Evolutionary conservation across 75 land plant species (phyloP).

Genomic region (Pinus albicaulis): DNA sequence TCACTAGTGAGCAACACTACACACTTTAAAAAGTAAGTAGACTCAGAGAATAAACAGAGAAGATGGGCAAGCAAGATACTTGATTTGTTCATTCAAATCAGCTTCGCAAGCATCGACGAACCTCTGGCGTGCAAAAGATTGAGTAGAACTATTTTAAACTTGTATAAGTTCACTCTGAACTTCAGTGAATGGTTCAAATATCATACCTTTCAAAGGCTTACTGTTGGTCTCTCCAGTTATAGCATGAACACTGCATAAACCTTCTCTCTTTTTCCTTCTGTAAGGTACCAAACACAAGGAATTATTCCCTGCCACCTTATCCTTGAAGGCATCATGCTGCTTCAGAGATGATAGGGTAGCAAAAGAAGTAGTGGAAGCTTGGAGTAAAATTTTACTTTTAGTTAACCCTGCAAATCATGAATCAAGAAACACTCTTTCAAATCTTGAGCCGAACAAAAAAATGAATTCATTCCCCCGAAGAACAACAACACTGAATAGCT

Average conservation of each 20-base stretch:
- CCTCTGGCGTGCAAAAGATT: slow-evolving; percentile 81
- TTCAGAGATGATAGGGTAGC: too few species aligned
- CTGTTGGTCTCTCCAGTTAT: too few species aligned
- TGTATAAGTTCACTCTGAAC: slow-evolving; percentile 72
- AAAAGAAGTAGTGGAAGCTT: too few species aligned
- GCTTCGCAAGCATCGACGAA: slow-evolving; percentile 66
- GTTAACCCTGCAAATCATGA: background rate
- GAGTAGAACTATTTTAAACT: slow-evolving; percentile 47
- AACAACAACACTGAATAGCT: background rate
- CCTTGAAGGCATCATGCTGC: background rate
- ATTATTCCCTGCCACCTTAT: too few species aligned
- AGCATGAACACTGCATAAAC: too few species aligned
- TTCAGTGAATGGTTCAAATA: slow-evolving; percentile 89
- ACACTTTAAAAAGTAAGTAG: background rate
- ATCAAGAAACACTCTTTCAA: background rate
- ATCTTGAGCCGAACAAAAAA: background rate
- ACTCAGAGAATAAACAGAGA: slow-evolving; percentile 9
- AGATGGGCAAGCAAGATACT: slow-evolving; percentile 12
- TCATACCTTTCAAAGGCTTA: slow-evolving; percentile 7
- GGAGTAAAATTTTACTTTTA: too few species aligned
- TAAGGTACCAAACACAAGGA: too few species aligned
- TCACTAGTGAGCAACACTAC: background rate
- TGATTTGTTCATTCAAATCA: slow-evolving; percentile 57
- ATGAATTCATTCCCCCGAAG: background rate
- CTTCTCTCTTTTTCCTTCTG: too few species aligned